Percentiles rank a stretch among this genome's conserved stretches.
Conservation (phyloP, 495 filamentous ascomycete species). For the Penicillium turbatum region DNA sequence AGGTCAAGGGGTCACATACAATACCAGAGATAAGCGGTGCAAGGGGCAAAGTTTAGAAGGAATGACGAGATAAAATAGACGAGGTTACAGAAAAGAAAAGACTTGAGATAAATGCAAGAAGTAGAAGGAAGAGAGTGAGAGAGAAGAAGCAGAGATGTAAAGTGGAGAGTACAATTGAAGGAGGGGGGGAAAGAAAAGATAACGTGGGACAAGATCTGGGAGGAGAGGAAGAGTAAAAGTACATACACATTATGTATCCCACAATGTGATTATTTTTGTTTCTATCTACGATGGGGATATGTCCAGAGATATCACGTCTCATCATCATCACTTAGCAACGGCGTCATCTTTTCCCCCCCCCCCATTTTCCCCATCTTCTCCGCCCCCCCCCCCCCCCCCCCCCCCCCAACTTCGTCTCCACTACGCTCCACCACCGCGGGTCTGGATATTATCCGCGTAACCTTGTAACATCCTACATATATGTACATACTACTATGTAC, state of each 20-base stretch:
- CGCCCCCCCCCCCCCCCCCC: conserved; percentile 12
- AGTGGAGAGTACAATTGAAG: conserved; percentile 4
- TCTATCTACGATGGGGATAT: background rate
- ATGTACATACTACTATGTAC: background rate
- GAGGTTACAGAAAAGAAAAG: background rate
- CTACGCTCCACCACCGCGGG: conserved; percentile 4
- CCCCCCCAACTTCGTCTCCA: conserved; percentile 4
- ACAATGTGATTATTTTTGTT: background rate
- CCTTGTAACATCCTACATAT: background rate
- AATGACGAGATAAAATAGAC: background rate
- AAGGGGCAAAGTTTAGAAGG: background rate
- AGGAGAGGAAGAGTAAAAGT: background rate
- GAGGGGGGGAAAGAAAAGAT: conserved; percentile 10
- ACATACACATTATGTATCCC: background rate
- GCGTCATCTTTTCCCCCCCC: conserved; percentile 14
- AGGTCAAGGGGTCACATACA: background rate
- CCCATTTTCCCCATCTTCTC: conserved; percentile 5
- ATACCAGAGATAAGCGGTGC: background rate
- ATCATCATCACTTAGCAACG: conserved; percentile 24
- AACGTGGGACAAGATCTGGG: conserved; percentile 4
- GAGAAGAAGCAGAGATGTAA: background rate
- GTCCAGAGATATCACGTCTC: conserved; percentile 1
- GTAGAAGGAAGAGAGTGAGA: background rate
- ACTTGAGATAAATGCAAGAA: background rate
- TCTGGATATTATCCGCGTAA: background rate